Evolutionary conservation across 108 stramenopile species (phyloP), one percentile per base, ranked within the genome.

Genomic region (Parietichytrium sp.): DNA sequence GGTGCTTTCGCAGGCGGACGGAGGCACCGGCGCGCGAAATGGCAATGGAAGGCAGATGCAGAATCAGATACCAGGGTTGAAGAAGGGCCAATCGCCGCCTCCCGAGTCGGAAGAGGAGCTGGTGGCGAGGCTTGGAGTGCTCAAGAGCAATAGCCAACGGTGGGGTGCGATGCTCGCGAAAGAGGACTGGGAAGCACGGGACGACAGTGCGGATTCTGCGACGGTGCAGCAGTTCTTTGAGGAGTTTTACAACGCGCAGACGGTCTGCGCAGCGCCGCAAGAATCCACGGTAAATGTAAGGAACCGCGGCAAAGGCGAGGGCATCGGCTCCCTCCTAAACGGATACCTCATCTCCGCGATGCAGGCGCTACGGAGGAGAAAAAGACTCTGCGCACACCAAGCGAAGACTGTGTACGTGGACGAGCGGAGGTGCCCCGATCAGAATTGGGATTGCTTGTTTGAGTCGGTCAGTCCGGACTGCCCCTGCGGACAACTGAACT

Each of bases 281-380:
- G 6, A 16, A 42, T n/a, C 23, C 61, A 18, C 61, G 3, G 10
- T 72, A 33, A 72, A 42, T 42, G 36, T 72, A 45, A 33, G 25
- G 33, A 72, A 72, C 61, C 33, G 61, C 8, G 61, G 61, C 0
- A 42, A 10, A 7, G 61, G 61, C 33, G 61, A 72, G 20, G 61
- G 61, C 8, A 33, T 72, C 3, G 61, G 61, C 10, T 72, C 61
- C 10, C 61, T 72, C 10, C 61, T 72, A 16, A 72, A 72, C 33
- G 61, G 61, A 15, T 72, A 72, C 42, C 38, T 72, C 13, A 72
- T 72, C 42, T 45, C 61, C 33, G 36, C n/a, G 33, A 1, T 42
- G 20, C 8, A n/a, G 13, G 6, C 33, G 3, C 61, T 72, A n/a
- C 13, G 20, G 1, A 42, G 25, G 10, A 42, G 61, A 16, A 36